These are phyloP conservation scores for Celoporthe dispersa DNA, from an alignment of 2,329 filamentous ascomycete genomes.

Conservation along the genomic window DNA sequence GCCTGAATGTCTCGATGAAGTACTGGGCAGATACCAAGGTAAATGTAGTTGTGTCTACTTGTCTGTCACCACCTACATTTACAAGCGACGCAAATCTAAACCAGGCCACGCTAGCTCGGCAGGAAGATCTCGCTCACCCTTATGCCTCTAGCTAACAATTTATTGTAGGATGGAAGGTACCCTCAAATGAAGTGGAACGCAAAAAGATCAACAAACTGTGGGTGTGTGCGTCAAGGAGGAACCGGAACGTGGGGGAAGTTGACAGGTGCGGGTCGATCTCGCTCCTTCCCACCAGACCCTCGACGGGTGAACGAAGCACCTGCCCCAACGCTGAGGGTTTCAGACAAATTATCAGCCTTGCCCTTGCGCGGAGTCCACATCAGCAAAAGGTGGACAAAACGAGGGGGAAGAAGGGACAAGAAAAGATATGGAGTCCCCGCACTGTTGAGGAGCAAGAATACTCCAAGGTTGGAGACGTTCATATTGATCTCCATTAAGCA, in stretches of 20 bases:
- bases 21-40: not conserved
- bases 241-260: not conserved
- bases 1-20: not conserved
- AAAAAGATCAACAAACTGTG: not conserved
- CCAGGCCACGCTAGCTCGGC: not conserved
- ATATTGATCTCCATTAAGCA: not conserved
- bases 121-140: not conserved
- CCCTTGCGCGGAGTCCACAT: not conserved
- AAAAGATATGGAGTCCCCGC: not conserved
- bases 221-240: not conserved
- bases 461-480: not conserved
- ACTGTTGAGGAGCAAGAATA: too few relatives aligned
- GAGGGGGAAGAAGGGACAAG: not conserved
- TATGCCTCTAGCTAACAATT: not conserved
- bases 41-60: not conserved
- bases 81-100: not conserved
- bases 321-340: not conserved
- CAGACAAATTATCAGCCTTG: not conserved
- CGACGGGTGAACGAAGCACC: not conserved
- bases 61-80: not conserved
- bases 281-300: not conserved
- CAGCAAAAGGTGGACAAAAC: not conserved
- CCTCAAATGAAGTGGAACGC: not conserved
- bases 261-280: not conserved
- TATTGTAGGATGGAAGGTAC: not conserved